Evolutionary conservation across 352 stramenopile species (phyloP), one percentile per base, ranked within the genome.

Genomic region (Globisporangium lucens): DNA sequence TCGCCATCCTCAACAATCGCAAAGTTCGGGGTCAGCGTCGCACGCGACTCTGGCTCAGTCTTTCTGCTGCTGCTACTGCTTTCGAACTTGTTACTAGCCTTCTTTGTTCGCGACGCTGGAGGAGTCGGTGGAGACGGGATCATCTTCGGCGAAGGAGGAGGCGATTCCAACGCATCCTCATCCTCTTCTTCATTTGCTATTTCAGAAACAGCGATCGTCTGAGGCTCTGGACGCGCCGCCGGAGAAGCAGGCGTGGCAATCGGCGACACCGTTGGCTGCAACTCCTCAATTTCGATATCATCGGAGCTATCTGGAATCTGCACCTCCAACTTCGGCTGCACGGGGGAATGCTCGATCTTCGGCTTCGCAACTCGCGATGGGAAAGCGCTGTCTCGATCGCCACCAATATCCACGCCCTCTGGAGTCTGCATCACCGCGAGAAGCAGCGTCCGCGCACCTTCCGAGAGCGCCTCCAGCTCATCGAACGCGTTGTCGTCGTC

Each of bases 371-470:
- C 38, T 13, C 78, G 77, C 51, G 72, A 74, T 36, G 80, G 75
- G 49, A 83, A 91, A 13, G 60, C 68, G 43, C 67, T 72, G 24
- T 89, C 82, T 52, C 76, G 80, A 10, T 92, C 83, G n/a, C 75
- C 83, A 8, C 75, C 80, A 63, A 94, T 73, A 47, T 96, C 87
- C 47, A 95, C 74, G 24, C 87, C 85, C 30, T 95, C 87, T 4
- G 89, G 89, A 2, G 87, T 96, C 62, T 95, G 87, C 89, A 96
- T 96, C 5, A 96, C 87, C 36, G 89, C 89, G 59, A 96, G 73
- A 47, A 96, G 56, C 51, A 96, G 71, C 49, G 89, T 96, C 24
- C 87, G 85, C 10, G 89, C 89, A 36, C 89, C 89, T 64, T 96
- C 89, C 3, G 89, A 96, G 3, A 96, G 68, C 20, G 89, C 89